Percentiles rank a stretch among this genome's conserved stretches.
Conservation (phyloP, 768 basidiomycete genomes). For the Tricholoma saponaceum region DNA sequence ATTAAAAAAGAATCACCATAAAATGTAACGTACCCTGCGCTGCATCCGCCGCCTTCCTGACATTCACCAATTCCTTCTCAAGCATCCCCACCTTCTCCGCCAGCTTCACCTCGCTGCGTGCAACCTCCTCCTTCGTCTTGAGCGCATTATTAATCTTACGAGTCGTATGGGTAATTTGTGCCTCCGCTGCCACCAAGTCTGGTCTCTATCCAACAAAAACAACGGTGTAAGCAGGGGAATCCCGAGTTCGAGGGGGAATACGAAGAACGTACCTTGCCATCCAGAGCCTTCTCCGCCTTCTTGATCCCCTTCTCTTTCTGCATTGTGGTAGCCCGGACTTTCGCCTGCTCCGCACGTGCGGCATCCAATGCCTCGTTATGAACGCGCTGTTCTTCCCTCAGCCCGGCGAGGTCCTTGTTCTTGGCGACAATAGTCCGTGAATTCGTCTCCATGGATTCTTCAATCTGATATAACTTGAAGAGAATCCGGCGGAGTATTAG, state of each 20-base stretch:
- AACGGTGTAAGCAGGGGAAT: no score
- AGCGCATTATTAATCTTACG: slow-evolving; percentile 74
- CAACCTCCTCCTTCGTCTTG: slow-evolving; percentile 58
- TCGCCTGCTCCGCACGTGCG: slow-evolving; percentile 78
- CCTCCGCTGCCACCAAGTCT: slow-evolving; percentile 76
- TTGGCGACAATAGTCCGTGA: slow-evolving; percentile 65
- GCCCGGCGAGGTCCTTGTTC: slow-evolving; percentile 64
- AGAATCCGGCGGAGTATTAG: slow-evolving; percentile 78
- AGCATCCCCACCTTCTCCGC: slow-evolving; percentile 50
- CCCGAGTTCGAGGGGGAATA: no score
- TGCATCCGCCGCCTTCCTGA: slow-evolving; percentile 65
- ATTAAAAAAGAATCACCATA: not conserved
- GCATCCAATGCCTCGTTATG: slow-evolving; percentile 70
- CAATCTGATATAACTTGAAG: slow-evolving; percentile 88
- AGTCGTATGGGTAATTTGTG: slow-evolving; percentile 82
- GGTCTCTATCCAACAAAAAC: slow-evolving; percentile 68
- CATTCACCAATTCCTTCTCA: slow-evolving; percentile 60
- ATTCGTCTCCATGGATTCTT: slow-evolving; percentile 74
- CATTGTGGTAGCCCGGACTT: slow-evolving; percentile 66
- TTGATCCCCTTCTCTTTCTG: slow-evolving; percentile 87
- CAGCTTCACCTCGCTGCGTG: slow-evolving; percentile 44
- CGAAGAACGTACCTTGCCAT: slow-evolving; percentile 58
- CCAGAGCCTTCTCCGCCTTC: slow-evolving; percentile 85
- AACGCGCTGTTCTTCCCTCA: slow-evolving; percentile 64
- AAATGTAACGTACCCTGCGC: slow-evolving; percentile 61